Evolutionary conservation across 805 yeast species (phyloP).

Genomic region (Sungouiella blattae): DNA sequence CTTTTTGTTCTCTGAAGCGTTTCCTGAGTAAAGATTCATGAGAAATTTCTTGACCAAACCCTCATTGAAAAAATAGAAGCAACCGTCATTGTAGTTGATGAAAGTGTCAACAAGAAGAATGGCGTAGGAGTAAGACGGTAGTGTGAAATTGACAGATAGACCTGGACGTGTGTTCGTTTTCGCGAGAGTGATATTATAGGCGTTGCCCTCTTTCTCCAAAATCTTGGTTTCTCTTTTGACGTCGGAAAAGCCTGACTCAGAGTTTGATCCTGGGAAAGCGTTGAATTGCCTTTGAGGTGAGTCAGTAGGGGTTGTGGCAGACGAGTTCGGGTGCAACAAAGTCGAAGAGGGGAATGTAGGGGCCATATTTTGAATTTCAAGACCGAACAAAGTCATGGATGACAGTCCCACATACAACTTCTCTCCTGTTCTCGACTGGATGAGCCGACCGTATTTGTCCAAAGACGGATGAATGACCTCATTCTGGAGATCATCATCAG

Average conservation of each 20-base stretch:
- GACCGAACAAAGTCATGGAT: constrained; percentile 76
- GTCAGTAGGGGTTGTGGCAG: constrained; percentile 12
- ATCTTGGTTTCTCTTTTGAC: constrained; percentile 50
- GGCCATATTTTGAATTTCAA: constrained; percentile 69
- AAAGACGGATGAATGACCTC: constrained; percentile 70
- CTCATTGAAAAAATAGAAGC: constrained; percentile 81
- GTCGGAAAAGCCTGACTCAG: constrained; percentile 1
- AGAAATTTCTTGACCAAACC: constrained; percentile 69
- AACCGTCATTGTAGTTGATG: constrained; percentile 76
- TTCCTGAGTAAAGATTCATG: constrained; percentile 59
- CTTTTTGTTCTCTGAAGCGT: constrained; percentile 32
- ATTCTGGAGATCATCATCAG: background rate
- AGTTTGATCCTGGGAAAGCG: constrained; percentile 5
- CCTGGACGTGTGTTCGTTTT: constrained; percentile 68
- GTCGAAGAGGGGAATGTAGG: constrained; percentile 26
- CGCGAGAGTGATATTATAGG: constrained; percentile 66
- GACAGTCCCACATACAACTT: constrained; percentile 76
- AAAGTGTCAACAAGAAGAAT: constrained; percentile 72
- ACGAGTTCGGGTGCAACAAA: constrained; percentile 14
- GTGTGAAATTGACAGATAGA: constrained; percentile 62
- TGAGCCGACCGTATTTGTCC: constrained; percentile 66
- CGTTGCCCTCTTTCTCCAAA: constrained; percentile 71
- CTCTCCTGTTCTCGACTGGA: constrained; percentile 74
- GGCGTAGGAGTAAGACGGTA: constrained; percentile 77
- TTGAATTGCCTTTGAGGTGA: constrained; percentile 11